Evolutionary conservation across 139 green algal species (phyloP), one percentile per base, ranked within the genome.

Genomic region (Picochlorum sp.): DNA sequence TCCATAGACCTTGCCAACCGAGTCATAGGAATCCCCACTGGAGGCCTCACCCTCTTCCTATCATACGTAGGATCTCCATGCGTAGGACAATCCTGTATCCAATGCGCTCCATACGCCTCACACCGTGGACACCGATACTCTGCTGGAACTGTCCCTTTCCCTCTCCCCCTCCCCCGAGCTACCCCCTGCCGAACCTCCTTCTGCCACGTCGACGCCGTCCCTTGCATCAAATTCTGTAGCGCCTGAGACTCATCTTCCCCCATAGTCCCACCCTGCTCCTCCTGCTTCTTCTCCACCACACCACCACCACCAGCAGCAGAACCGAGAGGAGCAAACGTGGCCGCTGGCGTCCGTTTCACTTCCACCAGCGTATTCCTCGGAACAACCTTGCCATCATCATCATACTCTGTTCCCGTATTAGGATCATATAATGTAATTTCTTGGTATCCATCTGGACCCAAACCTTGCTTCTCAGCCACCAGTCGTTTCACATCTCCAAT

Each of bases 401-500:
- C 63, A 32, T 82, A 84, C n/a, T 87, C 80, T 6, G 71, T 64
- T 14, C 77, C 69, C 0, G 76, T 82, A 34, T 64, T 57, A 3
- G 81, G 64, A 52, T 92, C 80, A 21, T 71, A 82, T 18, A 92
- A 69, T 26, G 76, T 75, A 6, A 92, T 72, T 72, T 89, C 82
- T 10, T 70, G 62, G 6, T 58, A 69, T 32, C 78, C 83, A n/a
- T 84, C 84, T 4, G 75, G 52, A 4, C 70, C 78, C 4, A 92
- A 72, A 4, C 83, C 83, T 54, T 84, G 86, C 60, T 89, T 89
- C 32, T 85, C 71, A 3, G 86, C 84, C 37, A 93, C 88, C 8
- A 90, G 62, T 2, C 76, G 77, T 69, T 90, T 92, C 16, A 94
- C 69, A 64, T 94, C 87, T 23, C 76, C 74, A 3, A 89, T 82